These are phyloP conservation scores for Magnusiomyces sp. DNA, from an alignment of 1,139 yeast species.

Conservation along the genomic window DNA sequence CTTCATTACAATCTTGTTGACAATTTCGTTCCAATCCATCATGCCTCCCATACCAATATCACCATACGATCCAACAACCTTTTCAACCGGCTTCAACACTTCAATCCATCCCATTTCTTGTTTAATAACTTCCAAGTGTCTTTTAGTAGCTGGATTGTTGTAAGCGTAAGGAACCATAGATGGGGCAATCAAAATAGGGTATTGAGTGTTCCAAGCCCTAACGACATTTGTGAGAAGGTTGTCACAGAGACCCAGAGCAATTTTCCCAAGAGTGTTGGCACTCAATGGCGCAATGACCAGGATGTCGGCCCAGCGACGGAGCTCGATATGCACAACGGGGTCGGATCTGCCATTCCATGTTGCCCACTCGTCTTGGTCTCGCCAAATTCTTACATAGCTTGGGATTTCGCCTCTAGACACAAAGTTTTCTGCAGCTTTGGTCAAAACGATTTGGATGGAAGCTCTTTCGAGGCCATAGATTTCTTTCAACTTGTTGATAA, in stretches of 20 bases:
- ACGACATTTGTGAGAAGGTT: slow-evolving; percentile 79
- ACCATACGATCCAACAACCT: slow-evolving; percentile 86
- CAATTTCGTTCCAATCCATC: slow-evolving; percentile 94
- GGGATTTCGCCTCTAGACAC: slow-evolving; percentile 52
- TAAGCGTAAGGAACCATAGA: slow-evolving; percentile 91
- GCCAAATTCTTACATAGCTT: slow-evolving; percentile 67
- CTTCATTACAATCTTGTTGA: slow-evolving; percentile 71
- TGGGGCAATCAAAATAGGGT: slow-evolving; percentile 83
- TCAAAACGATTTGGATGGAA: slow-evolving; percentile 71
- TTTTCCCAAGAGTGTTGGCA: slow-evolving; percentile 85
- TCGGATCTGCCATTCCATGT: slow-evolving; percentile 80
- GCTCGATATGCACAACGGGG: slow-evolving; percentile 87
- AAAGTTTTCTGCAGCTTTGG: slow-evolving; percentile 77
- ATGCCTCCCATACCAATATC: slow-evolving; percentile 97
- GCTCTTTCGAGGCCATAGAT: slow-evolving; percentile 68
- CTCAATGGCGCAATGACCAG: slow-evolving; percentile 81
- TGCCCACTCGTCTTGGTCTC: slow-evolving; percentile 86
- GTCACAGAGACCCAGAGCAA: slow-evolving; percentile 83
- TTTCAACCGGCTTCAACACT: slow-evolving; percentile 81
- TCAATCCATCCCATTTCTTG: slow-evolving; percentile 93
- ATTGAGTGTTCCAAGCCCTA: slow-evolving; percentile 87
- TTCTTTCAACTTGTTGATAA: slow-evolving; percentile 68
- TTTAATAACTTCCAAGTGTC: slow-evolving; percentile 63
- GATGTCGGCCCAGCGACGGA: slow-evolving; percentile 93
- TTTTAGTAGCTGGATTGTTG: slow-evolving; percentile 76